phyloP scores from a whole-genome alignment of 176 grass and related monocot species.

The bread wheat (Triticum aestivum) region IWGSC_CS_RefSeq_v2.1 NC_057801.1:15052504-15053003 shows the following conservation, averaged over 20 bases:
- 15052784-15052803: slow-evolving; percentile 15
- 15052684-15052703: slow-evolving; percentile 48
- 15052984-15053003: background rate
- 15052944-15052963: slow-evolving; percentile 16
- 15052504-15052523: background rate
- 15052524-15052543: background rate
- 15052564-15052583: background rate
- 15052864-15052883: background rate
- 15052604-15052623: background rate
- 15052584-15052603: background rate
- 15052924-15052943: slow-evolving; percentile 76
- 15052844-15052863: slow-evolving; percentile 66
- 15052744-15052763: slow-evolving; percentile 29
- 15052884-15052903: slow-evolving; percentile 53
- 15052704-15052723: slow-evolving; percentile 68
- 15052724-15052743: slow-evolving; percentile 60
- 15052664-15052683: background rate
- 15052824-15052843: slow-evolving; percentile 68
- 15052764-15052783: slow-evolving; percentile 6
- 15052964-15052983: slow-evolving; percentile 13
- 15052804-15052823: slow-evolving; percentile 55
- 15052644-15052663: background rate
- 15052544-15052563: background rate
- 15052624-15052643: background rate
- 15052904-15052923: slow-evolving; percentile 59